Percentiles rank a stretch among this genome's conserved stretches.
Evolutionary conservation across 306 rosid genomes (phyloP).

Genomic region (Ormosia semicastrata): DNA sequence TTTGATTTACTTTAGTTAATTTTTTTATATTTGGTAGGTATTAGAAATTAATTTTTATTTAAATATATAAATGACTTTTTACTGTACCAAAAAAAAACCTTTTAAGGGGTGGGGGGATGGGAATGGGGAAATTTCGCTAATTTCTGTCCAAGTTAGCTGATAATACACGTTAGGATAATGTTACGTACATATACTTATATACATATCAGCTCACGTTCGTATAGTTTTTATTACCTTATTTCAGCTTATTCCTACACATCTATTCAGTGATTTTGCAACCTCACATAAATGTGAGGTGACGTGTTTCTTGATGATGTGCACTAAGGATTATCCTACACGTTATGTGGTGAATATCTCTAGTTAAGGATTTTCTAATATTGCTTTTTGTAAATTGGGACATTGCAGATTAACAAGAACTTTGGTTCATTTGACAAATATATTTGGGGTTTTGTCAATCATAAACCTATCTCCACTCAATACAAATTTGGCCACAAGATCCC

Average conservation of each 20-base stretch:
- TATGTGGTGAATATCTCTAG: neutral
- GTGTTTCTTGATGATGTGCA: too few species aligned
- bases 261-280: too few species aligned
- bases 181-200: too few species aligned
- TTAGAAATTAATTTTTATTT: neutral
- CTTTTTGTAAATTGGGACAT: neutral
- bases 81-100: neutral
- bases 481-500: slow-evolving; percentile 86
- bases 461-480: slow-evolving; percentile 82
- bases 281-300: too few species aligned
- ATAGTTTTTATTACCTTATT: too few species aligned
- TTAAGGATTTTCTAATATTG: neutral
- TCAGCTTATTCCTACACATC: too few species aligned
- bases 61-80: neutral
- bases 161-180: neutral
- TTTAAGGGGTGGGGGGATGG: too few species aligned
- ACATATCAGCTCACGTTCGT: too few species aligned
- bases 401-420: slow-evolving; percentile 72
- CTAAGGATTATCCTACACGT: neutral
- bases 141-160: neutral
- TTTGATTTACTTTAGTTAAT: neutral
- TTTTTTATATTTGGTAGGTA: too few species aligned
- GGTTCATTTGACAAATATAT: slow-evolving; percentile 84
- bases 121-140: too few species aligned
- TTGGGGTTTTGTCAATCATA: slow-evolving; percentile 88